Evolutionary conservation across 2,329 filamentous ascomycete genomes (phyloP).

Genomic region (Allantophomopsis cytisporea): DNA sequence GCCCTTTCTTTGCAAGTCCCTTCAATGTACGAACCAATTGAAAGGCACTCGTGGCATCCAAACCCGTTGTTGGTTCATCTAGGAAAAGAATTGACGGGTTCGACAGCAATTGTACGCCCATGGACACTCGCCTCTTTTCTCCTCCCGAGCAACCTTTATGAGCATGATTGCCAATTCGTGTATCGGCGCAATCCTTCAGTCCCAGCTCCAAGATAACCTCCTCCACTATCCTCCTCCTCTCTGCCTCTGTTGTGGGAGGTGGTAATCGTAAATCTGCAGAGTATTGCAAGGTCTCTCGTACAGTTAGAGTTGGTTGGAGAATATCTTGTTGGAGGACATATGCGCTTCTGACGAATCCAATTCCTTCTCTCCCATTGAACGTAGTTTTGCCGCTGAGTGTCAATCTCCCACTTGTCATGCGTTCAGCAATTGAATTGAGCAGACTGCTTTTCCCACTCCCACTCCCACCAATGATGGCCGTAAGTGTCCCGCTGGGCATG

Average conservation of each 20-base stretch:
- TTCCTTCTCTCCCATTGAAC: constrained; percentile 45
- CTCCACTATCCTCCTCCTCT: constrained; percentile 53
- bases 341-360: constrained; percentile 42
- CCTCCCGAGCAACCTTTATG: constrained; percentile 69
- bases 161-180: constrained; percentile 54
- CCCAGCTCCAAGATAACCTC: constrained; percentile 66
- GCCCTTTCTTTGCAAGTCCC: constrained; percentile 48
- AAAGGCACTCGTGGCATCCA: constrained; percentile 66
- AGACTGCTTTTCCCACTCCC: constrained; percentile 62
- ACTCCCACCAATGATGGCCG: constrained; percentile 63
- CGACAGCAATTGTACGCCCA: constrained; percentile 66
- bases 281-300: constrained; percentile 62
- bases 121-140: constrained; percentile 64
- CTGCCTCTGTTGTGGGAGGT: constrained; percentile 40
- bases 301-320: constrained; percentile 58
- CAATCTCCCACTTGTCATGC: constrained; percentile 41
- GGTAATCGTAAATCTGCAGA: constrained; percentile 60
- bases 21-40: constrained; percentile 62
- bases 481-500: constrained; percentile 52
- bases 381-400: constrained; percentile 37
- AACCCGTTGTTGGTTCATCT: constrained; percentile 66
- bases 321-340: constrained; percentile 72
- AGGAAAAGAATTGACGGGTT: constrained; percentile 69
- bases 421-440: constrained; percentile 57
- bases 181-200: constrained; percentile 65